phyloP scores from a whole-genome alignment of 2,329 filamentous ascomycete genomes.

The Xylariales sp. region DNA sequence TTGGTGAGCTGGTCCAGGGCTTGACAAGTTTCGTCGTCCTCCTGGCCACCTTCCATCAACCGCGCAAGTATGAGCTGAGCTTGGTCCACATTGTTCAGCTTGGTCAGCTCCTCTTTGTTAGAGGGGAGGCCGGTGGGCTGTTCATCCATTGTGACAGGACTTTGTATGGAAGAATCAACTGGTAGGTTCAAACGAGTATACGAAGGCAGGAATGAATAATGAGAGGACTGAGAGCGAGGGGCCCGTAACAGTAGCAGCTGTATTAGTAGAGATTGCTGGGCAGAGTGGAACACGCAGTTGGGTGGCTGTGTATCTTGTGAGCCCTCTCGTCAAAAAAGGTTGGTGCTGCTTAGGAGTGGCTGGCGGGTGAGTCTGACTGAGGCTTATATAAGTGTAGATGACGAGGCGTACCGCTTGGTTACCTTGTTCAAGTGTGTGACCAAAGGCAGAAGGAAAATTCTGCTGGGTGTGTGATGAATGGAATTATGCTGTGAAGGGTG shows the following conservation, averaged over 20 bases:
- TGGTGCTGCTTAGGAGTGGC: too few species aligned
- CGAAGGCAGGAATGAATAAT: too few species aligned
- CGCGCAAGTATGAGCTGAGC: slow-evolving; percentile 78
- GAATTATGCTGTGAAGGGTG: background rate
- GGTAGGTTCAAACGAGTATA: too few species aligned
- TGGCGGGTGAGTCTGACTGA: too few species aligned
- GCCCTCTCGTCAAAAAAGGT: too few species aligned
- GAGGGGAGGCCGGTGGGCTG: slow-evolving; percentile 18
- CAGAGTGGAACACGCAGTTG: too few species aligned
- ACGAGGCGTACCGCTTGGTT: slow-evolving; percentile 7
- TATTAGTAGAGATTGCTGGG: too few species aligned
- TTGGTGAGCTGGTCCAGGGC: slow-evolving; percentile 56
- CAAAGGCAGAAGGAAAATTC: slow-evolving; percentile 4
- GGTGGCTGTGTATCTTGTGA: too few species aligned
- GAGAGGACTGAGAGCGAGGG: too few species aligned
- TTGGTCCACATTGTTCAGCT: slow-evolving; percentile 42
- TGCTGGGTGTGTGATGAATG: slow-evolving; percentile 2
- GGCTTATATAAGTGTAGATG: too few species aligned
- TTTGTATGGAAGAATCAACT: background rate
- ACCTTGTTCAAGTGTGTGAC: slow-evolving; percentile 3
- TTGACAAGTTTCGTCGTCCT: slow-evolving; percentile 65
- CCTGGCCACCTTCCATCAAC: slow-evolving; percentile 84
- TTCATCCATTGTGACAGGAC: slow-evolving; percentile 23
- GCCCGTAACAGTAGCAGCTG: too few species aligned
- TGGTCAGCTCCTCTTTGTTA: slow-evolving; percentile 22